These are phyloP conservation scores for Aspergillus sp. DNA, from an alignment of 2,329 filamentous ascomycete genomes.

Conservation along the genomic window DNA sequence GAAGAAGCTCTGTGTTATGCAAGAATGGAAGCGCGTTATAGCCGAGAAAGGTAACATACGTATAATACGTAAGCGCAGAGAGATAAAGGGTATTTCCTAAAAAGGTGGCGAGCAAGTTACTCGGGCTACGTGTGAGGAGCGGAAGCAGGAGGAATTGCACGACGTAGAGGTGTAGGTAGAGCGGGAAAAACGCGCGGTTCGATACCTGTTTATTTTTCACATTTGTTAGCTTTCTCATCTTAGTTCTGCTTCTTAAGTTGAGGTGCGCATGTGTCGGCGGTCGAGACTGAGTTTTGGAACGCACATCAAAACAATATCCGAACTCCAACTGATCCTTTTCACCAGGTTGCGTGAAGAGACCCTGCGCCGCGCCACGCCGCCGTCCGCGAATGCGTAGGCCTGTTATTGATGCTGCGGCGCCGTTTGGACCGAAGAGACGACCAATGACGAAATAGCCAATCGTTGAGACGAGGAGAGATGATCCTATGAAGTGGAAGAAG, in stretches of 20 bases:
- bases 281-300: conserved; percentile 17
- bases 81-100: conserved; percentile 67
- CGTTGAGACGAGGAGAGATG: conserved; percentile 60
- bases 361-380: conserved; percentile 51
- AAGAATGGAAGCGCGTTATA: conserved; percentile 69
- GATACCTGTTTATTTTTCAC: conserved; percentile 46
- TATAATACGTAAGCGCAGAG: conserved; percentile 65
- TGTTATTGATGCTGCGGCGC: conserved; percentile 43
- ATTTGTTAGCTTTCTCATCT: neutral
- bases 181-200: conserved; percentile 66
- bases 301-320: conserved; percentile 69
- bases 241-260: neutral
- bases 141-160: conserved; percentile 68
- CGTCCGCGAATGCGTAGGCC: conserved; percentile 49
- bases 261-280: too few relatives aligned
- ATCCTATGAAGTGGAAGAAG: conserved; percentile 61
- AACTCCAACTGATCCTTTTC: conserved; percentile 64
- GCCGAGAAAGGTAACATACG: conserved; percentile 67
- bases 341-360: conserved; percentile 58
- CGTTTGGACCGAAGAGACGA: conserved; percentile 59
- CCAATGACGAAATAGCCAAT: conserved; percentile 66
- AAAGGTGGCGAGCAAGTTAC: conserved; percentile 50
- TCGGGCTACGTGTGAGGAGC: conserved; percentile 46
- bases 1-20: conserved; percentile 65
- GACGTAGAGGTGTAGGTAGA: conserved; percentile 67